Evolutionary conservation across 495 filamentous ascomycete genomes (phyloP).

Genomic region (Hypoxylon fuscum): DNA sequence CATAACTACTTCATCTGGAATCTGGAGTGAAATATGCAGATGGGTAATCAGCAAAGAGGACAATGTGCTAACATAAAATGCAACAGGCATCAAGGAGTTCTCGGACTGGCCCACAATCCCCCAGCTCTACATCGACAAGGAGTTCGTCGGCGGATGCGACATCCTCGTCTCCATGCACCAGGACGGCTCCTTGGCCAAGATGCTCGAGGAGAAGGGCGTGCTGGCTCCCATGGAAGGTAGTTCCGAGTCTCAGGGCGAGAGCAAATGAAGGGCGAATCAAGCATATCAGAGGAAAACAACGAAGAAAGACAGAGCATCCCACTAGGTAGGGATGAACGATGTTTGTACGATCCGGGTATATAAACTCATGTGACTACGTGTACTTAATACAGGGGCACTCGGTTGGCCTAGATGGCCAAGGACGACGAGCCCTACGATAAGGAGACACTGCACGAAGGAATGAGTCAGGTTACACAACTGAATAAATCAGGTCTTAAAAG

Average conservation of each 20-base stretch:
- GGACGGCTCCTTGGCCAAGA: conserved; percentile 88
- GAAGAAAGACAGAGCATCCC: too few relatives aligned
- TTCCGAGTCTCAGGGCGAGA: conserved; percentile 23
- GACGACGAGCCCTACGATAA: too few relatives aligned
- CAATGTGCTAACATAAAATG: conserved; percentile 10
- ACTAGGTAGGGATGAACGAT: too few relatives aligned
- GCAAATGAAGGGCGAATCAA: not conserved
- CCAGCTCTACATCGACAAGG: conserved; percentile 92
- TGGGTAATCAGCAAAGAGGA: not conserved
- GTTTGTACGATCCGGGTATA: conserved; percentile 11
- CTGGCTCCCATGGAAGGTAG: conserved; percentile 54
- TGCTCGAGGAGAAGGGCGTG: conserved; percentile 90
- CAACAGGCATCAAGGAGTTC: conserved; percentile 93
- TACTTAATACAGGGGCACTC: conserved; percentile 1
- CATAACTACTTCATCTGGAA: too few relatives aligned
- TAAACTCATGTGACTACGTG: conserved; percentile 3
- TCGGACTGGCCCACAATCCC: conserved; percentile 99
- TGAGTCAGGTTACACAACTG: too few relatives aligned
- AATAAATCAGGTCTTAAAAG: too few relatives aligned
- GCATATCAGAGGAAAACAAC: not conserved
- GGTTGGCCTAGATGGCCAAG: too few relatives aligned
- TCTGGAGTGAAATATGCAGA: too few relatives aligned
- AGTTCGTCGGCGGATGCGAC: conserved; percentile 97
- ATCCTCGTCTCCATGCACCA: conserved; percentile 98
- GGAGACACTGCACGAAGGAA: too few relatives aligned